Evolutionary conservation across 208 protist species (phyloP).

Genomic region (Endotrypanum monterogeii): DNA sequence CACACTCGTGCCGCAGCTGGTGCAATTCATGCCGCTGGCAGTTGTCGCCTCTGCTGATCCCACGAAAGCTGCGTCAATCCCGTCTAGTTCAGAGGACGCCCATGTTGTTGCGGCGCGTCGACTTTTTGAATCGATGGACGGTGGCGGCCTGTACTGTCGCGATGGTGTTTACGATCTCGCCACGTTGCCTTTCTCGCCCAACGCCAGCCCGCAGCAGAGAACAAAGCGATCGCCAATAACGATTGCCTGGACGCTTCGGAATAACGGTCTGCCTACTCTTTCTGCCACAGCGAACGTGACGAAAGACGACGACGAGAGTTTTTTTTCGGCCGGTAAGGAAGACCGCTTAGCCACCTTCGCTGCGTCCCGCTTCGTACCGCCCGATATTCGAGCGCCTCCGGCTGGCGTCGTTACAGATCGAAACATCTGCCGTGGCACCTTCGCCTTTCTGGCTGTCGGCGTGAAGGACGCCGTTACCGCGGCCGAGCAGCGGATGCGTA

Average conservation of each 20-base stretch:
- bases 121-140: slow-evolving; percentile 22
- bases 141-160: slow-evolving; percentile 54
- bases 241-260: slow-evolving; percentile 10
- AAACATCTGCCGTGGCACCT: slow-evolving; percentile 67
- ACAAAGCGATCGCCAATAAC: neutral
- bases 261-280: slow-evolving; percentile 11
- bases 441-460: slow-evolving; percentile 51
- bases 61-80: neutral
- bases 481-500: neutral
- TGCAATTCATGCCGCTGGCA: neutral
- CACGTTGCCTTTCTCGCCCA: slow-evolving; percentile 1
- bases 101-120: slow-evolving; percentile 2
- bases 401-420: slow-evolving; percentile 79
- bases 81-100: neutral
- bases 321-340: neutral
- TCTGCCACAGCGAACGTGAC: slow-evolving; percentile 1
- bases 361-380: slow-evolving; percentile 34
- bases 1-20: slow-evolving; percentile 27
- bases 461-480: slow-evolving; percentile 2
- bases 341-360: slow-evolving; percentile 15
- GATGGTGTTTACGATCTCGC: slow-evolving; percentile 49
- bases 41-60: neutral
- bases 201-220: neutral
- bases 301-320: neutral
- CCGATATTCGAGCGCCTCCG: slow-evolving; percentile 43